Conservation (phyloP, 2,329 filamentous ascomycete genomes). For the Colletotrichum eleusines region DNA sequence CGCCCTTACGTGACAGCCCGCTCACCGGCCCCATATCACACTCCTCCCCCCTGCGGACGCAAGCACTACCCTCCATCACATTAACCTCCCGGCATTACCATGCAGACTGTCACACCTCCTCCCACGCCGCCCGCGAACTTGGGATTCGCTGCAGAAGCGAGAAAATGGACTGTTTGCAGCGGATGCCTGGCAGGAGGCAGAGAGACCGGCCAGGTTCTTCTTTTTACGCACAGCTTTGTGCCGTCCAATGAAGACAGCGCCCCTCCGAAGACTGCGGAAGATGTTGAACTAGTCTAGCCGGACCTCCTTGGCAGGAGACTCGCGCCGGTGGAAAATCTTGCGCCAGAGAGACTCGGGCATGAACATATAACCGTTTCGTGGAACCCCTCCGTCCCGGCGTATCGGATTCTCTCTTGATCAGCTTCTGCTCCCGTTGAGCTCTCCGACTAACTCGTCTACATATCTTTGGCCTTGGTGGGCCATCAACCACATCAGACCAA, state of each 20-base stretch:
- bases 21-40: background rate
- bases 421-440: background rate
- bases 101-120: constrained; percentile 28
- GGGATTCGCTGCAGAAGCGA: background rate
- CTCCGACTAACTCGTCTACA: constrained; percentile 2
- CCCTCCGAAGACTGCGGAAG: background rate
- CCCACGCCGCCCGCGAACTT: constrained; percentile 6
- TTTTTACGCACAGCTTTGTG: background rate
- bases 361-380: constrained; percentile 33
- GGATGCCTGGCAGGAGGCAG: constrained; percentile 21
- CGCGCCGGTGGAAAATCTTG: background rate
- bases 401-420: background rate
- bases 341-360: background rate
- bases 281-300: background rate
- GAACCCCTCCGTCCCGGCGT: background rate
- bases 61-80: background rate
- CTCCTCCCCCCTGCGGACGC: constrained; percentile 1
- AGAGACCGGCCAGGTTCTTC: background rate
- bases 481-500: background rate
- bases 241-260: background rate
- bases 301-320: background rate
- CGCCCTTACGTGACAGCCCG: background rate
- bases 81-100: constrained; percentile 13
- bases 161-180: constrained; percentile 1
- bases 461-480: constrained; percentile 2